Evolutionary conservation across 495 filamentous ascomycete genomes (phyloP).

Genomic region (Penicillium malachiteum): DNA sequence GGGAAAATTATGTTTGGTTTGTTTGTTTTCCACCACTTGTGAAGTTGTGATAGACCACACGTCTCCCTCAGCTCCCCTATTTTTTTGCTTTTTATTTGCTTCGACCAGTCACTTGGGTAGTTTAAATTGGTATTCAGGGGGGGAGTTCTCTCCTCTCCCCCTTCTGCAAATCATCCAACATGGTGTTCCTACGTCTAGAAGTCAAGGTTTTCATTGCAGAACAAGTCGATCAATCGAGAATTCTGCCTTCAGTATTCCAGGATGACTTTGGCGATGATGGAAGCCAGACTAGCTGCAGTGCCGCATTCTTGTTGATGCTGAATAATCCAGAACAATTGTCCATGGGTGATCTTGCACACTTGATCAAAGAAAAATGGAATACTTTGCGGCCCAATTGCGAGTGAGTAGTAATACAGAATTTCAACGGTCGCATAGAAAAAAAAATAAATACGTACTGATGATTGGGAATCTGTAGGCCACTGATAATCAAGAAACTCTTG

Average conservation of each 20-base stretch:
- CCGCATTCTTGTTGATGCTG: slow-evolving; percentile 31
- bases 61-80: no score
- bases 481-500: slow-evolving; percentile 40
- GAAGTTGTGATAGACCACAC: no score
- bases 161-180: slow-evolving; percentile 1
- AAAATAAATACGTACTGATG: neutral
- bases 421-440: no score
- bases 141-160: neutral
- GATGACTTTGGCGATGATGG: neutral
- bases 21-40: no score
- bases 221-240: neutral
- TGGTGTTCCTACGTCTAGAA: slow-evolving; percentile 39
- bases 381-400: slow-evolving; percentile 30
- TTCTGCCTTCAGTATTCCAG: neutral
- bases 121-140: no score
- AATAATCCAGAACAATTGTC: slow-evolving; percentile 31
- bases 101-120: no score
- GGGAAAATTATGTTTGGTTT: no score
- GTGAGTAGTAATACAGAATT: slow-evolving; percentile 31
- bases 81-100: no score
- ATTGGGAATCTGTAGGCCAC: slow-evolving; percentile 18
- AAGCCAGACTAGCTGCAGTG: slow-evolving; percentile 14
- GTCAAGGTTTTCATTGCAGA: slow-evolving; percentile 28
- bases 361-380: slow-evolving; percentile 39
- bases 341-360: slow-evolving; percentile 27